Evolutionary conservation across 768 basidiomycete genomes (phyloP).

Genomic region (Lentinula sp.): DNA sequence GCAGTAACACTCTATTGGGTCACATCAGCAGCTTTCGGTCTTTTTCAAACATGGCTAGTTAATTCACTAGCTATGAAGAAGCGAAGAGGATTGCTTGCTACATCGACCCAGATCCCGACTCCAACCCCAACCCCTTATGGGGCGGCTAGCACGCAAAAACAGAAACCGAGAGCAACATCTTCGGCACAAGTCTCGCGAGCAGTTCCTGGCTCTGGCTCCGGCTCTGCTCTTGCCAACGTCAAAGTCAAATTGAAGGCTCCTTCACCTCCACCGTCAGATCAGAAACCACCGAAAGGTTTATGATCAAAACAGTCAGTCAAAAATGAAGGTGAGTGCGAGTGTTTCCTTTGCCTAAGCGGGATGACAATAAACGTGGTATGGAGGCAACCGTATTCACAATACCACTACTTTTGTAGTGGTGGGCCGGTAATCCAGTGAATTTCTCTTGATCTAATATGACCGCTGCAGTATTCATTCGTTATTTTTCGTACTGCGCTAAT

Average conservation of each 20-base stretch:
- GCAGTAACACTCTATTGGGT: constrained; percentile 73
- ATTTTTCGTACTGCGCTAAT: background rate
- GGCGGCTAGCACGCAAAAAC: background rate
- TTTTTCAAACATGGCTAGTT: constrained; percentile 69
- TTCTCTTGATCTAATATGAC: constrained; percentile 95
- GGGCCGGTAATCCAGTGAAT: constrained; percentile 47
- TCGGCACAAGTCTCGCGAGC: background rate
- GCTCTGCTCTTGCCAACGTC: background rate
- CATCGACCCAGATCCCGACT: background rate
- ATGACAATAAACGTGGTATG: constrained; percentile 76
- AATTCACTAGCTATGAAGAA: constrained; percentile 55
- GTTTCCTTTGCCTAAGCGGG: constrained; percentile 16
- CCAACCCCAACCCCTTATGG: background rate
- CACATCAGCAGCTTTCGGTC: constrained; percentile 67
- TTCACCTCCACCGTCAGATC: background rate
- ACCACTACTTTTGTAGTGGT: constrained; percentile 23
- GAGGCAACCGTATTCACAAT: constrained; percentile 48
- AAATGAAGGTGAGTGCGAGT: constrained; percentile 6
- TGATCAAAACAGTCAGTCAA: background rate
- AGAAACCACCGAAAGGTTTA: background rate
- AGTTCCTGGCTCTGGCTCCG: background rate
- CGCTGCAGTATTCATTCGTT: constrained; percentile 8
- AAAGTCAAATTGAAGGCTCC: background rate
- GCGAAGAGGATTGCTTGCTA: constrained; percentile 15
- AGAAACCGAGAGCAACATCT: background rate